Conservation (phyloP, 129 eudicot species). For the Kitagawia praeruptora region DNA sequence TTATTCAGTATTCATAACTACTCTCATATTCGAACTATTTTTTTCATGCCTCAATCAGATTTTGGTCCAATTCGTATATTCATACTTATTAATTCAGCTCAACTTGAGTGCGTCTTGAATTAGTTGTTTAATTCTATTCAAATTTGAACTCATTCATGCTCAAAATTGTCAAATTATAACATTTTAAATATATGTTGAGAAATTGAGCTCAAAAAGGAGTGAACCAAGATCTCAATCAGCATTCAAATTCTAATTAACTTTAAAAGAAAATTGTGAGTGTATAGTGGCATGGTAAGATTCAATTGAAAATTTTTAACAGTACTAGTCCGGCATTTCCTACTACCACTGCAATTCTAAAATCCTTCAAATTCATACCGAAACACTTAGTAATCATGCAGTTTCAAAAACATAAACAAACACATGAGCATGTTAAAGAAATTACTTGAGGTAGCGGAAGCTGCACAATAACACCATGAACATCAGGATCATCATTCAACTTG, state of each 20-base stretch:
- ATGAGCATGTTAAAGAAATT: conserved; percentile 9
- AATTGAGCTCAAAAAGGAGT: neutral
- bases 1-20: neutral
- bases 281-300: neutral
- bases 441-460: conserved; percentile 49
- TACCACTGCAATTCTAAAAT: neutral
- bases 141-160: no score
- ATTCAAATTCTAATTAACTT: neutral
- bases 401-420: neutral
- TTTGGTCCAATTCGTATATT: no score
- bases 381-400: neutral
- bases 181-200: neutral
- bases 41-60: no score
- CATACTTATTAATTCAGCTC: neutral
- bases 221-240: neutral
- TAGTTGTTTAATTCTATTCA: neutral
- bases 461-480: conserved; percentile 47
- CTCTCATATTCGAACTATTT: neutral
- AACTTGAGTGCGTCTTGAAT: neutral
- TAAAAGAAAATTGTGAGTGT: no score
- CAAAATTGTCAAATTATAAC: neutral
- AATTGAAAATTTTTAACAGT: no score
- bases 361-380: no score
- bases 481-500: conserved; percentile 28
- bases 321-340: neutral